Evolutionary conservation across 2,329 filamentous ascomycete species (phyloP), one percentile per base, ranked within the genome.

Genomic region (Epichloe typhina): DNA sequence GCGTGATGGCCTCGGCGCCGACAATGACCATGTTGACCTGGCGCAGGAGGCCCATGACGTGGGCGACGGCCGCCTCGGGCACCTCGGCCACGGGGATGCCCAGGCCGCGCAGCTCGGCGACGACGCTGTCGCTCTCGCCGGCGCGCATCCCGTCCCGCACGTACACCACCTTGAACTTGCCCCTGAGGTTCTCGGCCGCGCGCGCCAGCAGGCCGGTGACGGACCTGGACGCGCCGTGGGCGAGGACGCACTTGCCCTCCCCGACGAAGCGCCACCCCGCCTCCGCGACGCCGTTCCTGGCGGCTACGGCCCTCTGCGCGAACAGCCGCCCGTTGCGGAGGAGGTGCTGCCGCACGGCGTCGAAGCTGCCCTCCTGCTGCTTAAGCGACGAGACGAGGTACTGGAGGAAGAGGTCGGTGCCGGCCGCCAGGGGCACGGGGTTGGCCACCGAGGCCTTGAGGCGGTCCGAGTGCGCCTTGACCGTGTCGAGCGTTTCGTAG

Each of bases 391-490:
- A 82, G 61, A 95, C 84, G 59, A 98, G 80, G 69, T 95, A 97
- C 64, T 91, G 85, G 66, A 93, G 86, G 74, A 98, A 97, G 53
- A 97, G 81, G 66, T 96, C 90, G 53, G 90, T 95, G 61, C 93
- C 93, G 50, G 94, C 93, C 46, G 87, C 89, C 15, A 97, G 80
- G 4, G 90, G 91, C 51, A 97, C 87, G 13, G 90, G 87, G 69
- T 98, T 97, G 7, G 84, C 76, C 49, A 95, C 84, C 19, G 83
- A 81, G 52, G 76, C 75, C 66, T 90, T 91, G 56, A 98, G 80
- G 60, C 82, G 79, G 49, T 79, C 75, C 47, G 88, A 91, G 64
- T 93, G 84, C 45, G 77, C 79, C 62, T 84, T 82, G 55, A 97
- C 79, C 44, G 90, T 80, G 59, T 91, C 84, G 64, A 97, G 84